phyloP scores from a whole-genome alignment of 1,284 basidiomycete species.

The Rhizoctonia solani region DNA sequence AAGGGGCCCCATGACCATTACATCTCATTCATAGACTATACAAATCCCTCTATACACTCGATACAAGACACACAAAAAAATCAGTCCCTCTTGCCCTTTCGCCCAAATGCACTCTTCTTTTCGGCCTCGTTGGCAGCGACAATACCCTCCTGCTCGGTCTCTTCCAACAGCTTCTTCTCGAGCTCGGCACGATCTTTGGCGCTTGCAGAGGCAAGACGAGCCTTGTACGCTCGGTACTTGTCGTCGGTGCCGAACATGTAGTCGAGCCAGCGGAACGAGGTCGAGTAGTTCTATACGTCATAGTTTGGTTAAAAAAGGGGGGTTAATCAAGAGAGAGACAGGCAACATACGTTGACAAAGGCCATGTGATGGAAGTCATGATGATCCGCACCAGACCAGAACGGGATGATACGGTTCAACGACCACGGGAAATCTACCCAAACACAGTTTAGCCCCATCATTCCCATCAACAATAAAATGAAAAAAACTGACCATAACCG shows the following conservation, averaged over 20 bases:
- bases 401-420: constrained; percentile 90
- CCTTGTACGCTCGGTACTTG: constrained; percentile 80
- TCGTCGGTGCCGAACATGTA: constrained; percentile 81
- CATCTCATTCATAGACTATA: too few species aligned
- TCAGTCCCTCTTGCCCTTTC: constrained; percentile 17
- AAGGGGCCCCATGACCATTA: too few species aligned
- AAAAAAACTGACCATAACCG: constrained; percentile 73
- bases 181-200: constrained; percentile 52
- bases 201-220: constrained; percentile 57
- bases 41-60: too few species aligned
- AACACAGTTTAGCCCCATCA: background rate
- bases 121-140: constrained; percentile 69
- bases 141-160: constrained; percentile 73
- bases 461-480: background rate
- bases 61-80: too few species aligned
- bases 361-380: constrained; percentile 97
- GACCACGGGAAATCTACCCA: constrained; percentile 96
- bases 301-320: background rate
- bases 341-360: constrained; percentile 61
- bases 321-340: background rate
- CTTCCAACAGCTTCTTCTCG: constrained; percentile 62
- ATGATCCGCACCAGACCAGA: constrained; percentile 99
- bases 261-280: constrained; percentile 93
- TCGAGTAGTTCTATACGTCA: constrained; percentile 71
- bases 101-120: constrained; percentile 31